Evolutionary conservation across 164 flowering plant species (phyloP).

Genomic region (Echeveria elegans): DNA sequence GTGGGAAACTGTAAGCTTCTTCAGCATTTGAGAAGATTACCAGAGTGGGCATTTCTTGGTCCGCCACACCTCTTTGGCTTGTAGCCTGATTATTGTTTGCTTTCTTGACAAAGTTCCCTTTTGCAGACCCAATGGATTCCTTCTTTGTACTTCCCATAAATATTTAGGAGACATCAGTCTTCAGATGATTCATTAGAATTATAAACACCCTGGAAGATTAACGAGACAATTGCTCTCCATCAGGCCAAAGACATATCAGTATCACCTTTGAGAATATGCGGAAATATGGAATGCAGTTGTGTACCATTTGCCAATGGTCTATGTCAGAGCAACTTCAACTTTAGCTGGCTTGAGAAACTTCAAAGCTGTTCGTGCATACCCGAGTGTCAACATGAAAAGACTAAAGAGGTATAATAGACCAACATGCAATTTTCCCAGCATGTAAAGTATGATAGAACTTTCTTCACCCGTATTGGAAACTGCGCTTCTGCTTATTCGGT

Average conservation of each 20-base stretch:
- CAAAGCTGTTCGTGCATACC: constrained; percentile 22
- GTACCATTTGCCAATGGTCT: neutral
- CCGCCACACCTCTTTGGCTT: neutral
- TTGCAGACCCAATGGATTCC: neutral
- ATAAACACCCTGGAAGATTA: neutral
- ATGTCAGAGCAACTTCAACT: constrained; percentile 17
- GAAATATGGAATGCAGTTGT: neutral
- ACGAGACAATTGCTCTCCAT: too few relatives aligned
- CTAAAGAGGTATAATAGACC: constrained; percentile 32
- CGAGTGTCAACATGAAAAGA: constrained; percentile 25
- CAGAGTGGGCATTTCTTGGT: neutral
- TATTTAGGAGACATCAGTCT: neutral
- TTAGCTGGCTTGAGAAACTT: constrained; percentile 31
- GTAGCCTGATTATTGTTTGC: neutral
- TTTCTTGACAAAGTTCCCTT: neutral
- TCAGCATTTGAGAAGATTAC: neutral
- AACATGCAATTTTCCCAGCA: constrained; percentile 22
- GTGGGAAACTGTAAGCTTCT: neutral
- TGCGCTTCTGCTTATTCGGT: constrained; percentile 16
- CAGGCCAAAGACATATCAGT: too few relatives aligned
- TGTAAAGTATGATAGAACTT: constrained; percentile 6
- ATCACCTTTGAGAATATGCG: neutral
- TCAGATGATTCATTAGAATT: neutral
- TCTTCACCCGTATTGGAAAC: constrained; percentile 18
- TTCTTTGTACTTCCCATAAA: neutral